Evolutionary conservation across 331 rosid genomes (phyloP), one percentile per base, ranked within the genome.

Genomic region (Malus hybrid): DNA sequence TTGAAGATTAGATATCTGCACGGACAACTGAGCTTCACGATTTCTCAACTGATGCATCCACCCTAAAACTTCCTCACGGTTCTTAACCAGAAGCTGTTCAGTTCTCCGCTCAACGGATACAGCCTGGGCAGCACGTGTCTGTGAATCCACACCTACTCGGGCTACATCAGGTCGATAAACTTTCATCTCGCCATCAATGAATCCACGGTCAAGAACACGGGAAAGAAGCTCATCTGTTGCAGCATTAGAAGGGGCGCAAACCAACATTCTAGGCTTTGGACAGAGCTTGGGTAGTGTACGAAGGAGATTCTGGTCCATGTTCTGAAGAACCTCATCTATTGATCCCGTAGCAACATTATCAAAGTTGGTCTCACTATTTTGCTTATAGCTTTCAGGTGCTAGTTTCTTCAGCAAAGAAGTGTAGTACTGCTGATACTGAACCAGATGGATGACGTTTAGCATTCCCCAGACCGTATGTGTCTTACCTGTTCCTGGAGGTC

Each of bases 391-490:
- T 88, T 95, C 99, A 29, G 99, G 97, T 34, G 99, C 97, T 48
- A 95, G 89, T 81, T 90, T 94, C 84, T 95, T 95, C 8, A 95
- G 99, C 85, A 95, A 88, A 65, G 99, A 92, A 71, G 97, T 89
- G 78, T 95, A 95, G 81, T 95, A 95, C 81, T 95, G 98, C 82
- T 95, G 99, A 81, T 90, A 95, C 85, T 95, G 99, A 78, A 95
- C 99, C 83, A 95, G 87, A 83, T 95, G 99, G 85, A 92, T 95
- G 79, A 95, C 99, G 76, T 95, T 95, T 81, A 95, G 88, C 99
- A 95, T 95, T 86, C 99, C 99, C 99, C 99, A 95, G 22, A 95
- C 99, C 15, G 99, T 92, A 77, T 95, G 99, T 2, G 99, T 95
- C 91, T 95, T 95, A 68, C 99, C 99, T 48, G 99, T 95, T 67